phyloP scores from a whole-genome alignment of 2,329 filamentous ascomycete genomes.

The Leptographium lundbergii region DNA sequence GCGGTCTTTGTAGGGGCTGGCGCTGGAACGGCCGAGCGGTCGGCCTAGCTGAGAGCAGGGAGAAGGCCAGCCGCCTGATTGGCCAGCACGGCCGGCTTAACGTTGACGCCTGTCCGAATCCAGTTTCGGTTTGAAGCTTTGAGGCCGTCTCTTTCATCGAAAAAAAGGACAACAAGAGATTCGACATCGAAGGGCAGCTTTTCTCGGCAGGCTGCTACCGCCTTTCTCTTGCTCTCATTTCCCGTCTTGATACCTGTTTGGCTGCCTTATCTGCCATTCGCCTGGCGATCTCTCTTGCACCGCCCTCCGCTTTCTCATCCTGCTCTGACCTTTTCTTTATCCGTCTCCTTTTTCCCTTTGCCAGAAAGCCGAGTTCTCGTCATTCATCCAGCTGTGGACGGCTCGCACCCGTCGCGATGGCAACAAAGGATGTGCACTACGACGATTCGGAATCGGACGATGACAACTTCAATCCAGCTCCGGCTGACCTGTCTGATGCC shows the following conservation, averaged over 20 bases:
- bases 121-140: background rate
- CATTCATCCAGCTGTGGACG: background rate
- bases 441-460: constrained; percentile 63
- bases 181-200: background rate
- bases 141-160: background rate
- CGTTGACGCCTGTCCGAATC: background rate
- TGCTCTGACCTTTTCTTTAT: background rate
- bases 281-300: too few relatives aligned
- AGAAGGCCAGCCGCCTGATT: background rate
- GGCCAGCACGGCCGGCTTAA: background rate
- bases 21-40: too few relatives aligned
- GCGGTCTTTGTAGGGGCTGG: background rate
- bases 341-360: background rate
- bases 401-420: constrained; percentile 2
- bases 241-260: too few relatives aligned
- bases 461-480: constrained; percentile 77
- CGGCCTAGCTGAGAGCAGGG: background rate
- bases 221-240: too few relatives aligned
- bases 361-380: background rate
- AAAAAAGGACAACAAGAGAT: background rate
- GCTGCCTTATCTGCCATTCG: too few relatives aligned
- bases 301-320: too few relatives aligned
- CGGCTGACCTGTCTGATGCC: constrained; percentile 60
- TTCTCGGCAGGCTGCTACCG: background rate
- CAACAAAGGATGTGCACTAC: constrained; percentile 4